Conservation (phyloP, 495 filamentous ascomycete genomes). For the Xylaria palmicola region DNA sequence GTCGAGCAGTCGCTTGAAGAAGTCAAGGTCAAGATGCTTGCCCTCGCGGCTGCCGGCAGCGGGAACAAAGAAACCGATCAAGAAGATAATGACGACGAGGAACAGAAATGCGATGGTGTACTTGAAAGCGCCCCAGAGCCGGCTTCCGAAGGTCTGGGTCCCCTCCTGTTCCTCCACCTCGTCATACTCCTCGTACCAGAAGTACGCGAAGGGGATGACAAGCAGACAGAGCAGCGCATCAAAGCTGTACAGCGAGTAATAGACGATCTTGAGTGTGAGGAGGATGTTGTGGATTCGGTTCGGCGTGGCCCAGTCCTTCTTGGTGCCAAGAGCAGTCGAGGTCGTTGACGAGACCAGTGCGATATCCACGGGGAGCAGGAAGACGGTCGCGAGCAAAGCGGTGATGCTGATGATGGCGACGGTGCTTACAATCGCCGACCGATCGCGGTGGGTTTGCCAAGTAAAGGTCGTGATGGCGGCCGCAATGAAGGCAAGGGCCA, state of each 20-base stretch:
- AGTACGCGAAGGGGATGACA: slow-evolving; percentile 93
- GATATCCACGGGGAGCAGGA: slow-evolving; percentile 92
- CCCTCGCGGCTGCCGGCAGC: slow-evolving; percentile 62
- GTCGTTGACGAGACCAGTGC: slow-evolving; percentile 89
- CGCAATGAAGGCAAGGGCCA: slow-evolving; percentile 66
- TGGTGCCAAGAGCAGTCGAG: slow-evolving; percentile 68
- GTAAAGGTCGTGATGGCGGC: slow-evolving; percentile 78
- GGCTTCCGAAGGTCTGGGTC: slow-evolving; percentile 62
- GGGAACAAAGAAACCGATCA: slow-evolving; percentile 91
- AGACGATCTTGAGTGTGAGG: slow-evolving; percentile 78
- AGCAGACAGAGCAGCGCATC: slow-evolving; percentile 90
- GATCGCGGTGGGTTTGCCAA: slow-evolving; percentile 86
- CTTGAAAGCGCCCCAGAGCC: slow-evolving; percentile 81
- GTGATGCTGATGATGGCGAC: slow-evolving; percentile 86
- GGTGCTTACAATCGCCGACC: slow-evolving; percentile 72
- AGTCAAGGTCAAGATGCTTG: slow-evolving; percentile 73
- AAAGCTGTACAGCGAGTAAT: slow-evolving; percentile 87
- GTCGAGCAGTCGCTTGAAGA: slow-evolving; percentile 78
- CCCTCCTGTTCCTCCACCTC: slow-evolving; percentile 78
- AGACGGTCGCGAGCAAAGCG: slow-evolving; percentile 83
- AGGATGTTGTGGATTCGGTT: slow-evolving; percentile 73
- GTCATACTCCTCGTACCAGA: slow-evolving; percentile 96
- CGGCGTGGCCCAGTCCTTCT: slow-evolving; percentile 92
- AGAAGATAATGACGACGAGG: slow-evolving; percentile 77
- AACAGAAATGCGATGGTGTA: slow-evolving; percentile 85